phyloP scores from a whole-genome alignment of 345 rosid genomes.

The Eucalyptus virginea region DNA sequence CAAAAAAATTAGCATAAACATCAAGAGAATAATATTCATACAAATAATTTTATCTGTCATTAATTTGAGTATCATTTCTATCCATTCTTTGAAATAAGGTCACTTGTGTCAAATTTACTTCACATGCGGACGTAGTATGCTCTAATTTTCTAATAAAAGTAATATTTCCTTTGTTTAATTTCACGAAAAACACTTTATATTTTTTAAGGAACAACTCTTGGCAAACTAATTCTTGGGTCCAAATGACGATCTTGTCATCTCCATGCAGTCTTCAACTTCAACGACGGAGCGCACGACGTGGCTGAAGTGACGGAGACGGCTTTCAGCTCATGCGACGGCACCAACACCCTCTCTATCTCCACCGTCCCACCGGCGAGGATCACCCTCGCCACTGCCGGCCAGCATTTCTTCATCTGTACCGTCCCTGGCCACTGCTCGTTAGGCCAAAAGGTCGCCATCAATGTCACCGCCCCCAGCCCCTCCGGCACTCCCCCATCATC shows the following conservation, averaged over 20 bases:
- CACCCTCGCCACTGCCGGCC: conserved; percentile 26
- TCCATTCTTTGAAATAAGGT: too few relatives aligned
- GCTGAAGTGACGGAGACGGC: conserved; percentile 25
- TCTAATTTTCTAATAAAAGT: too few relatives aligned
- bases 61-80: too few relatives aligned
- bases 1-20: too few relatives aligned
- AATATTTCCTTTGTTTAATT: neutral
- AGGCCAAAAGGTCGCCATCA: conserved; percentile 37
- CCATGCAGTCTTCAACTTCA: conserved; percentile 34
- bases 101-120: too few relatives aligned
- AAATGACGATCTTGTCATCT: neutral
- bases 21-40: too few relatives aligned
- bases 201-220: neutral
- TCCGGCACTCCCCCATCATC: neutral
- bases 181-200: neutral
- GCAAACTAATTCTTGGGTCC: neutral
- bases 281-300: conserved; percentile 31
- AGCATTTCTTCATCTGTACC: conserved; percentile 33
- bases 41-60: too few relatives aligned
- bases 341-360: conserved; percentile 1
- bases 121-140: too few relatives aligned
- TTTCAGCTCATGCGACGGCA: conserved; percentile 16
- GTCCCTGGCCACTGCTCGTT: conserved; percentile 17
- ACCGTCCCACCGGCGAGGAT: conserved; percentile 18
- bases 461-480: conserved; percentile 3